Evolutionary conservation across 176 grass and related monocot species (phyloP).

Genomic region (Elaeis guineensis): DNA sequence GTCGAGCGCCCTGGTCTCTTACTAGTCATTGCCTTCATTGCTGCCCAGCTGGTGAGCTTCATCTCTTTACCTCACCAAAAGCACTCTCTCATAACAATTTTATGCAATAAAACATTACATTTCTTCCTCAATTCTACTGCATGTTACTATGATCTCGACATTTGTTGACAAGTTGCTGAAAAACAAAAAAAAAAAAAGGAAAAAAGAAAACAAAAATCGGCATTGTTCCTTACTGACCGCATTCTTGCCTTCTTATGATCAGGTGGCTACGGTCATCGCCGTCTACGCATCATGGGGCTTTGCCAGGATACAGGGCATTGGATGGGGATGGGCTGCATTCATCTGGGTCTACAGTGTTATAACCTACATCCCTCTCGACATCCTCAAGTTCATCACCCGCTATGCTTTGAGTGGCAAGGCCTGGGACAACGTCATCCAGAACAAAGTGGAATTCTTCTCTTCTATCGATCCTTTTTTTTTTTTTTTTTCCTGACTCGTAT

Average conservation of each 20-base stretch:
- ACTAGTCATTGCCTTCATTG: slow-evolving; percentile 61
- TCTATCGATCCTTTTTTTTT: no score
- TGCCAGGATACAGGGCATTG: slow-evolving; percentile 57
- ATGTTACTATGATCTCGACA: no score
- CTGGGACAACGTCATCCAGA: slow-evolving; percentile 28
- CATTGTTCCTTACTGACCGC: not conserved
- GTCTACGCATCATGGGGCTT: slow-evolving; percentile 57
- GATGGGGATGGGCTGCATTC: slow-evolving; percentile 58
- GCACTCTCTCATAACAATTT: no score
- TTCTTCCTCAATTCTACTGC: no score
- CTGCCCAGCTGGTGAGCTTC: slow-evolving; percentile 48
- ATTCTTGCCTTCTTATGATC: not conserved
- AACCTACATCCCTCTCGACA: slow-evolving; percentile 76
- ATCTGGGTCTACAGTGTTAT: slow-evolving; percentile 64
- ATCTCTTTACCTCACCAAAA: not conserved
- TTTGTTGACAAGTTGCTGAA: no score
- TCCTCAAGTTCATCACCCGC: slow-evolving; percentile 79
- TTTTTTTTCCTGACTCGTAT: no score
- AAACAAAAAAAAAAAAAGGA: no score
- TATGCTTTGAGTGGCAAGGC: slow-evolving; percentile 47
- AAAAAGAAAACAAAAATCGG: no score
- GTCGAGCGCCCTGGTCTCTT: slow-evolving; percentile 66
- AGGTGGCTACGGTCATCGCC: slow-evolving; percentile 53
- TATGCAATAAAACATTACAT: no score
- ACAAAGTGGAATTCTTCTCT: slow-evolving; percentile 29